A percentile compares a stretch with the other conserved stretches of the same genome.
Evolutionary conservation across 2,329 filamentous ascomycete species (phyloP).

Genomic region (Neoscytalidium dimidiatum): DNA sequence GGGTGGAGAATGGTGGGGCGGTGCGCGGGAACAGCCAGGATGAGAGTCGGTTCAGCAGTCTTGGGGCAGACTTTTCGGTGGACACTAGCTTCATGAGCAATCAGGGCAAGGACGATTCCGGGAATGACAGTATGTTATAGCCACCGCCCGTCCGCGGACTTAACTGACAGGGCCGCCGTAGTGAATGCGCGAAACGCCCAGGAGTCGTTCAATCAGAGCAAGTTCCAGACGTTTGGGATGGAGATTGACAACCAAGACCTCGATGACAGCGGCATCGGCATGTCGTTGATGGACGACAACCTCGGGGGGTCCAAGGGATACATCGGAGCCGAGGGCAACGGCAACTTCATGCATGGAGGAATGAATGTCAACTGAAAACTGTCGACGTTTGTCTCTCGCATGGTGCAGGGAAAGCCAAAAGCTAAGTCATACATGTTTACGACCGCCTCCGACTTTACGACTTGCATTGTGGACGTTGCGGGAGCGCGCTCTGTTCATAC

Average conservation of each 20-base stretch:
- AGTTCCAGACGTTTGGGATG: conserved; percentile 18
- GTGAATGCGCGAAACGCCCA: conserved; percentile 13
- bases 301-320: conserved; percentile 13
- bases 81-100: conserved; percentile 21
- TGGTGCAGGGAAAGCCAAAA: not conserved
- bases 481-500: conserved; percentile 16
- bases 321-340: conserved; percentile 5
- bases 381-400: not conserved
- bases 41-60: conserved; percentile 41
- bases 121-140: conserved; percentile 20
- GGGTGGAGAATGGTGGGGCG: conserved; percentile 35
- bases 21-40: conserved; percentile 34
- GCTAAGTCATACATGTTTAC: conserved; percentile 13
- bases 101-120: conserved; percentile 17
- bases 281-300: conserved; percentile 22
- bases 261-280: conserved; percentile 24
- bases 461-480: conserved; percentile 16
- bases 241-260: conserved; percentile 18
- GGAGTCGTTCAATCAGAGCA: conserved; percentile 17
- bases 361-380: conserved; percentile 12
- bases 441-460: conserved; percentile 19
- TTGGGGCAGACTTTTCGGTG: conserved; percentile 39
- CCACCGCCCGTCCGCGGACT: conserved; percentile 1
- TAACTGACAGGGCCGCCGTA: conserved; percentile 15
- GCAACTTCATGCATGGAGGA: conserved; percentile 11